Base-by-base conservation (phyloP, 2,329 filamentous ascomycete genomes). In the Apiospora marii region DNA sequence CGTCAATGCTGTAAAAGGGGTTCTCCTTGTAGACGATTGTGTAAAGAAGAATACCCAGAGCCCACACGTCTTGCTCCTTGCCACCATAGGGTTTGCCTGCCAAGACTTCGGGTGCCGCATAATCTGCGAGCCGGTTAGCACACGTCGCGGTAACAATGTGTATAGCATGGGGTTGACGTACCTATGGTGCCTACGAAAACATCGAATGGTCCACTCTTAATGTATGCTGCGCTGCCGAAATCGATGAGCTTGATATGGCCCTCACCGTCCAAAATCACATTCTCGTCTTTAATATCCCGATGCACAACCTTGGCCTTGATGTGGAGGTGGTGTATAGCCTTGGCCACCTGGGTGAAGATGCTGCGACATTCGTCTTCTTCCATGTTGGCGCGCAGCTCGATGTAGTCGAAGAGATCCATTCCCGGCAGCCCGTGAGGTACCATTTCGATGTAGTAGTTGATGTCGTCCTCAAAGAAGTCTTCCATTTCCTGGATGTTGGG, bases 21-120 rank as follows among this genome's bases (percentile, higher is more conserved):
- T 99, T 99, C 84, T 99, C 96, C 85, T 98, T 99, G 88, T 99
- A 99, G 79, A 98, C 93, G 80, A 99, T 98, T 41, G 96, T 99
- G 86, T 99, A 99, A 19, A 99, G 90, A 37, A 99, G 89, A 79
- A 99, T 98, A 34, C 96, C 96, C 22, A 99, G 88, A 0, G 96
- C 96, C 96, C 96, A 99, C 43, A 99, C 95, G 80, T 99, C 96
- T 85, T 99, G 96, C 82, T 98, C 96, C 83, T 97, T 98, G 79
- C 96, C 96, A 76, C 93, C 91, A 83, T 99, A 99, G 22, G 95
- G 93, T 77, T 92, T 93, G 68, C 96, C 96, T 72, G 95, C 95
- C 68, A 99, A 89, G 71, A 99, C 96, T 85, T 99, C 96, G n/a
- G 96, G 96, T 8, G 96, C 96, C 67, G 96, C 96, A 83, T 99